phyloP scores from a whole-genome alignment of 257 asterid species.

The Coffea eugenioides region DNA sequence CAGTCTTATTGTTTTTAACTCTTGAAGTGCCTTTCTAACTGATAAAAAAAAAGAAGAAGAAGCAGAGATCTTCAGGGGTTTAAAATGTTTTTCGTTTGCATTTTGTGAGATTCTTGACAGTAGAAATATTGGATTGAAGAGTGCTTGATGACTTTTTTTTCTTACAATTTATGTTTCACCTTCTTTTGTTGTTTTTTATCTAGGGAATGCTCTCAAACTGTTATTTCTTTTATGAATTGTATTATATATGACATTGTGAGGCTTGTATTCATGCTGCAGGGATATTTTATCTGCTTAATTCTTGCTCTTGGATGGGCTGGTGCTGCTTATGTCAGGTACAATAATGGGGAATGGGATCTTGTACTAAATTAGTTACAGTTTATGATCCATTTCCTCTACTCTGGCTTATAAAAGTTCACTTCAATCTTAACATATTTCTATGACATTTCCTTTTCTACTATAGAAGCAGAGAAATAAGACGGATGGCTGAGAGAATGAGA shows the following conservation, averaged over 20 bases:
- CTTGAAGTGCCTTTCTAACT: slow-evolving; percentile 14
- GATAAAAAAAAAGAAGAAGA: neutral
- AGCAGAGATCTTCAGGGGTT: neutral
- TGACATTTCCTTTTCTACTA: slow-evolving; percentile 22
- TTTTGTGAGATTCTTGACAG: neutral
- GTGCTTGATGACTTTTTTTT: neutral
- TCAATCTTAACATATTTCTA: slow-evolving; percentile 10
- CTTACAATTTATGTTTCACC: neutral
- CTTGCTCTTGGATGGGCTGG: slow-evolving; percentile 96
- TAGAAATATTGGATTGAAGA: neutral
- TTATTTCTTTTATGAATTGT: neutral
- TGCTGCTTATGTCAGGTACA: slow-evolving; percentile 92
- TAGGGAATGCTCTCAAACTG: neutral
- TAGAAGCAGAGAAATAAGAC: slow-evolving; percentile 86
- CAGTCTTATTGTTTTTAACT: slow-evolving; percentile 5
- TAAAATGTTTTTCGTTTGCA: neutral
- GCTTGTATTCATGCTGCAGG: slow-evolving; percentile 50
- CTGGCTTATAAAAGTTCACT: neutral
- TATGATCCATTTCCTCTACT: neutral
- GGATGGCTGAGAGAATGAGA: slow-evolving; percentile 49
- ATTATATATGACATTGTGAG: neutral
- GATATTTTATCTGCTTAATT: slow-evolving; percentile 64
- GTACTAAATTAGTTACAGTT: slow-evolving; percentile 6
- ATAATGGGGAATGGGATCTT: slow-evolving; percentile 8
- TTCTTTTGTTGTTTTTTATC: neutral